Conservation (phyloP, 1,284 basidiomycete species). For the Hemileia vastatrix region DNA sequence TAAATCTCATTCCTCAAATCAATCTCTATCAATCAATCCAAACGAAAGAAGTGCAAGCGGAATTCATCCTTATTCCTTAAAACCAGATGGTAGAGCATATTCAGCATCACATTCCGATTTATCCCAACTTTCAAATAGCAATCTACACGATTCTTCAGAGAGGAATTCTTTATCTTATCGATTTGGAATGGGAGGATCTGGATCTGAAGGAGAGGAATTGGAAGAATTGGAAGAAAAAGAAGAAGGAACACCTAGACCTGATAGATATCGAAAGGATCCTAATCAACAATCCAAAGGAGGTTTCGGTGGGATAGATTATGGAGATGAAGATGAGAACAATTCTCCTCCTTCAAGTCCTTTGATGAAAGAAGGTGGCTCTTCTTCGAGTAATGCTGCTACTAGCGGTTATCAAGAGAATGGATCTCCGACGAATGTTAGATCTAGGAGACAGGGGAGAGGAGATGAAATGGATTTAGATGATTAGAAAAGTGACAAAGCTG, state of each 20-base stretch:
- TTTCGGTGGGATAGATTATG: background rate
- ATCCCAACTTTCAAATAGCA: too few relatives aligned
- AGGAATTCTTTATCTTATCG: background rate
- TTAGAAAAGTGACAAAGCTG: background rate
- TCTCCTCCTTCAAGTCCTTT: background rate
- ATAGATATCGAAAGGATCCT: background rate
- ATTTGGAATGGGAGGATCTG: background rate
- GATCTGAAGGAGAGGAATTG: too few relatives aligned
- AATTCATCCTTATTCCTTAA: too few relatives aligned
- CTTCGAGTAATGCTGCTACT: background rate
- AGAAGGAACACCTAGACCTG: background rate
- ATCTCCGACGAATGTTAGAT: background rate
- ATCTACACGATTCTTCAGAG: background rate
- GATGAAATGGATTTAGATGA: background rate
- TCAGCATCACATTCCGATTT: too few relatives aligned
- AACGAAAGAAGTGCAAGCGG: too few relatives aligned
- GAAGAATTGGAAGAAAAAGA: too few relatives aligned
- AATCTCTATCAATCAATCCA: too few relatives aligned
- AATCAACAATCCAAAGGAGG: too few relatives aligned
- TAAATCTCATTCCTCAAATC: too few relatives aligned
- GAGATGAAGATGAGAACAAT: background rate
- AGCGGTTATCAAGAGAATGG: background rate
- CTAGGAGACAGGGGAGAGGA: background rate
- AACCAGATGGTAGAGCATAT: too few relatives aligned
- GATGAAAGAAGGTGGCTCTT: background rate